Base-by-base conservation (phyloP, 805 yeast genomes). In the Candida incommunis region DNA sequence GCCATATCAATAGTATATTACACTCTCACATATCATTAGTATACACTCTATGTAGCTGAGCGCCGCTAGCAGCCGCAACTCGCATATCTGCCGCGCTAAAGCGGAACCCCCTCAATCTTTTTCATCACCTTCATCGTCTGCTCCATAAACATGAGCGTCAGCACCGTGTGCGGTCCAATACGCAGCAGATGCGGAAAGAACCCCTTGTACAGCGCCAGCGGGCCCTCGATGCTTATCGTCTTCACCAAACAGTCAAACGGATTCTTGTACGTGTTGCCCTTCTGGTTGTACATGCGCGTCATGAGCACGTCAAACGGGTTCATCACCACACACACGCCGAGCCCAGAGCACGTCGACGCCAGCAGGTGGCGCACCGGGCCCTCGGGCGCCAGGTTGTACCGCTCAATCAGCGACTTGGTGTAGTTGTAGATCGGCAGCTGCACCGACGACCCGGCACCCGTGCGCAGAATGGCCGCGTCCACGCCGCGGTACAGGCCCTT, bases 301-400 rank as follows among this genome's bases (percentile, higher is more conserved):
- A 92, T 69, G 44, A 92, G 74, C 41, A 92, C 97, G 63, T 92
- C 98, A 76, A 95, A 87, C 15, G 98, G 97, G 61, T 88, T 92
- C 96, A 92, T 90, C 25, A 85, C 95, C 20, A 88, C 69, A 43
- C 94, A 88, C 25, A 92, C 97, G 54, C 95, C 96, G 35, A 87
- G 60, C 41, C 98, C 98, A 4, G 96, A 80, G 50, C 73, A 66
- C 1, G 88, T 76, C 40, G 87, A 76, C 1, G 95, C 76, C 9
- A 72, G 57, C 50, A 90, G 70, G 61, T 87, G 95, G 48, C 83
- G 66, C 2, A 71, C 68, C 1, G 88, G 72, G 25, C 88, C 85
- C 35, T 81, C 82, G 3, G 62, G 60, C 47, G 80, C 67, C 13
- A 31, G 37, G 23, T 74, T 68, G 54, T 77, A 60, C 18, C 70